Conservation (phyloP, 2,329 filamentous ascomycete genomes). For the Pseudogymnoascus sp. region DNA sequence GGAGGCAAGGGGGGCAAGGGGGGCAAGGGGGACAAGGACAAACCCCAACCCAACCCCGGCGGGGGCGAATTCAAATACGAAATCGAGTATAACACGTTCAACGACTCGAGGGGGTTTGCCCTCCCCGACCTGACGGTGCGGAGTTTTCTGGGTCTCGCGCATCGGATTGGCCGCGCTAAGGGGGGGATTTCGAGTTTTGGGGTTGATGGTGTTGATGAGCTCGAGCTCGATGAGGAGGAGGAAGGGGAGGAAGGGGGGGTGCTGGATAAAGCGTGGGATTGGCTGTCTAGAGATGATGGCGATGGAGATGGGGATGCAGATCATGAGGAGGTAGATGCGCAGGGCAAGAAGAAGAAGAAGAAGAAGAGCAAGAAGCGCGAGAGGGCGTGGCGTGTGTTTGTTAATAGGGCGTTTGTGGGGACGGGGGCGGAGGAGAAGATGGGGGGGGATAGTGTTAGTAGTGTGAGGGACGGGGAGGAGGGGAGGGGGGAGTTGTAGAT, state of each 20-base stretch:
- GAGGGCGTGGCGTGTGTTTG: constrained; percentile 69
- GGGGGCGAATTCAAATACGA: constrained; percentile 63
- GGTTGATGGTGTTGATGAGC: constrained; percentile 11
- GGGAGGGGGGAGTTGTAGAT: background rate
- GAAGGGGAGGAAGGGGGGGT: constrained; percentile 22
- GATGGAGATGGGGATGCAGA: too few relatives aligned
- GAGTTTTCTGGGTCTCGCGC: constrained; percentile 71
- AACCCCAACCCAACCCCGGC: constrained; percentile 39
- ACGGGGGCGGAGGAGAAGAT: too few relatives aligned
- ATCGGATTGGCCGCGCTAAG: constrained; percentile 57
- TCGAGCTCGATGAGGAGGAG: constrained; percentile 19
- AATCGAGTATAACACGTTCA: constrained; percentile 77
- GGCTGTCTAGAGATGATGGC: constrained; percentile 16
- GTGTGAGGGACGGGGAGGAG: background rate
- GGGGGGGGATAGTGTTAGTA: background rate
- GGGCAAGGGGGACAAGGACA: constrained; percentile 36
- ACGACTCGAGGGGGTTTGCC: constrained; percentile 61
- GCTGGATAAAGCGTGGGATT: constrained; percentile 13
- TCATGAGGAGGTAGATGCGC: constrained; percentile 20
- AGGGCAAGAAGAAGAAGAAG: constrained; percentile 21
- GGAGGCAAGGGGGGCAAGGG: too few relatives aligned
- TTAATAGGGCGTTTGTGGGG: constrained; percentile 70
- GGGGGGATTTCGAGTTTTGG: constrained; percentile 7
- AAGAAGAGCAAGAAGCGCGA: constrained; percentile 45
- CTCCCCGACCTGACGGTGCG: constrained; percentile 77